A percentile compares a stretch with the other conserved stretches of the same genome.
These are phyloP conservation scores for Ambrosia artemisiifolia DNA, from an alignment of 129 eudicot genomes.

Conservation along the genomic window DNA sequence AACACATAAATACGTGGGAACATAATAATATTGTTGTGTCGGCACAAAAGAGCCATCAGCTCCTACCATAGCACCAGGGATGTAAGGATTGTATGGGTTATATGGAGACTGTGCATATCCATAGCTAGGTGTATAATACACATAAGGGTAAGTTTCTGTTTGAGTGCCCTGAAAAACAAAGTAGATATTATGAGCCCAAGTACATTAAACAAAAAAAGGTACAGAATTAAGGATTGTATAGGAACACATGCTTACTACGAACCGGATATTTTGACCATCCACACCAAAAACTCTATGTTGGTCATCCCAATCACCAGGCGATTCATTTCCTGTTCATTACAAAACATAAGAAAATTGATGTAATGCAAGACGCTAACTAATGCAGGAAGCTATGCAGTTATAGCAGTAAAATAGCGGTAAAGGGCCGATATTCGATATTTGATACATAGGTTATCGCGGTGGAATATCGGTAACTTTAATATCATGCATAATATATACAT, in stretches of 20 bases:
- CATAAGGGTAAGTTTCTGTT: slow-evolving; percentile 66
- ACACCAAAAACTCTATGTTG: slow-evolving; percentile 82
- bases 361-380: not conserved
- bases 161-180: slow-evolving; percentile 56
- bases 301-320: slow-evolving; percentile 85
- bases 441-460: too few species aligned
- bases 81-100: slow-evolving; percentile 95
- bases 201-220: not conserved
- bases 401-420: too few species aligned
- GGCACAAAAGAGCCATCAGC: slow-evolving; percentile 68
- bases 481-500: too few species aligned
- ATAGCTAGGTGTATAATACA: slow-evolving; percentile 82
- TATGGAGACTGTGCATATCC: slow-evolving; percentile 81
- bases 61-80: slow-evolving; percentile 88
- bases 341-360: not conserved
- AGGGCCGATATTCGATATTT: too few species aligned
- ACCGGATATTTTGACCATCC: slow-evolving; percentile 90
- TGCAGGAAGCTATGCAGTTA: too few species aligned
- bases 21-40: slow-evolving; percentile 60
- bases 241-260: slow-evolving; percentile 44
- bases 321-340: slow-evolving; percentile 55
- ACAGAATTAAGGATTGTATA: not conserved
- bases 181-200: not conserved
- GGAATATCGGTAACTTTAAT: too few species aligned
- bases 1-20: slow-evolving; percentile 51